Percentiles rank a stretch among this genome's conserved stretches.
Conservation (phyloP, 2,329 filamentous ascomycete genomes). For the Aspergillaceae sp. region DNA sequence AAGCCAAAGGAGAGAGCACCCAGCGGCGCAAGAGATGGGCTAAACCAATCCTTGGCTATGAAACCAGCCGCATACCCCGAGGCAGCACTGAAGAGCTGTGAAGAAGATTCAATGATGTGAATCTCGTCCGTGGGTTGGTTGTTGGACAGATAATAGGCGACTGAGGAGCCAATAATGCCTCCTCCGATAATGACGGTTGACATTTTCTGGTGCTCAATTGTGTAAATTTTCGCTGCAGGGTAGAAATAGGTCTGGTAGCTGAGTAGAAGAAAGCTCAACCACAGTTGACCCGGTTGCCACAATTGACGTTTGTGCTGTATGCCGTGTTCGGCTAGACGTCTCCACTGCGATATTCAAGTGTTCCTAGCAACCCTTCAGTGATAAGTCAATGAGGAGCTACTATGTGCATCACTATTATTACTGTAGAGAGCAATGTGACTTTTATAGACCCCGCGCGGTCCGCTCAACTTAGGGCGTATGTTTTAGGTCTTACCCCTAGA, state of each 20-base stretch:
- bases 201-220: conserved; percentile 27
- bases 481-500: no score
- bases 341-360: no score
- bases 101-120: conserved; percentile 50
- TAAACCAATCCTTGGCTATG: conserved; percentile 65
- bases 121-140: conserved; percentile 35
- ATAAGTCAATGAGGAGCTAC: no score
- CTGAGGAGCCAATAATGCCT: conserved; percentile 62
- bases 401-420: no score
- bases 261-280: background rate
- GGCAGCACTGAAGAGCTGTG: conserved; percentile 60
- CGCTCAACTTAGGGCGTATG: no score
- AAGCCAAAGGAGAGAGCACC: conserved; percentile 61
- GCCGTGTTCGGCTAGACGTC: no score
- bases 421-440: no score
- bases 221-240: background rate
- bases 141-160: conserved; percentile 61
- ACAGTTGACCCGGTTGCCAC: no score
- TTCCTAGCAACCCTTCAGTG: no score
- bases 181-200: conserved; percentile 59
- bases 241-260: background rate
- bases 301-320: no score
- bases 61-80: conserved; percentile 69
- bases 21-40: conserved; percentile 47
- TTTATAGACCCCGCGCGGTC: no score